phyloP scores from a whole-genome alignment of 2,329 filamentous ascomycete species.

The Arachnopeziza araneosa region DNA sequence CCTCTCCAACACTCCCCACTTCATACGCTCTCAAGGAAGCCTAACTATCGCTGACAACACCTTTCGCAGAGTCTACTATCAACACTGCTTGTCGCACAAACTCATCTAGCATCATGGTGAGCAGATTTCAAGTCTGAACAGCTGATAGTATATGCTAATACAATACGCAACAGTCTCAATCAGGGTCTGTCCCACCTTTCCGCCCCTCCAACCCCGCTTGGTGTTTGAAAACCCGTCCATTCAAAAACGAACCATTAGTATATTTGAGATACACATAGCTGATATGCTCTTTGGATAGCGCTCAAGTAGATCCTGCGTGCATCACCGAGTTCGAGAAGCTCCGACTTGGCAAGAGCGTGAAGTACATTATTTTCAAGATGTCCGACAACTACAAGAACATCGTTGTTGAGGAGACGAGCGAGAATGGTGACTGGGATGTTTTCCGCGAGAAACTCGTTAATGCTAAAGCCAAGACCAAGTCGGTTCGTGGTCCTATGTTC shows the following conservation, averaged over 20 bases:
- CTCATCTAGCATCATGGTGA: constrained; percentile 14
- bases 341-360: constrained; percentile 75
- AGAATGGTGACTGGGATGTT: constrained; percentile 60
- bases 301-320: constrained; percentile 67
- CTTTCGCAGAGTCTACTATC: constrained; percentile 11
- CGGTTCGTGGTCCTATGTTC: constrained; percentile 40
- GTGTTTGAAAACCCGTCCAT: too few species aligned
- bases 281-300: constrained; percentile 43
- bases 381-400: constrained; percentile 78
- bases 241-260: not conserved
- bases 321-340: constrained; percentile 69
- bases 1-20: not conserved
- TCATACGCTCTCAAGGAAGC: not conserved
- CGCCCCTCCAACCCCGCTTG: constrained; percentile 13
- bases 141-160: not conserved
- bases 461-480: constrained; percentile 67
- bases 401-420: constrained; percentile 69
- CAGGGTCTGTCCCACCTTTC: constrained; percentile 49
- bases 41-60: constrained; percentile 17
- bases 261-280: constrained; percentile 4
- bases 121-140: not conserved
- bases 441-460: constrained; percentile 74
- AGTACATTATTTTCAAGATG: constrained; percentile 87
- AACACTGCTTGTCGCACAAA: constrained; percentile 8
- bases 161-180: constrained; percentile 51